Conservation (phyloP, 2,329 filamentous ascomycete genomes). For the Ophiocordyceps camponoti-leonardi region DNA sequence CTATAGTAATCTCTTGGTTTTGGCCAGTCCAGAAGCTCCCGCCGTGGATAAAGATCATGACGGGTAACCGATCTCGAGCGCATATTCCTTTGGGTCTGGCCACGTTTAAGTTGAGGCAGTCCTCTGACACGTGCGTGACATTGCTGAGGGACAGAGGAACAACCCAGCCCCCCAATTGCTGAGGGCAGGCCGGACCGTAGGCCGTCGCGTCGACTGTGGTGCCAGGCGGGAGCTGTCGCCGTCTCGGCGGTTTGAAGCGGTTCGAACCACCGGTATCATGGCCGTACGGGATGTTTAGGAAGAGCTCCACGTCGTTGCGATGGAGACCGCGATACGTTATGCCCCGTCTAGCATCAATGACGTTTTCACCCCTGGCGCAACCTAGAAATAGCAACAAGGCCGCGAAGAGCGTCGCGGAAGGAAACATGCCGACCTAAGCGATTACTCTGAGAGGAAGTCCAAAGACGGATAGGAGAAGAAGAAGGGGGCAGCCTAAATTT, state of each 20-base stretch:
- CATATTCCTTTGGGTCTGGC: slow-evolving; percentile 11
- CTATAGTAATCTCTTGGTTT: slow-evolving; percentile 14
- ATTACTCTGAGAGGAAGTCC: too few relatives aligned
- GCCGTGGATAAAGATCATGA: slow-evolving; percentile 18
- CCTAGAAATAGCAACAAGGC: background rate
- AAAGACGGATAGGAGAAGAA: too few relatives aligned
- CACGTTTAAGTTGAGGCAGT: slow-evolving; percentile 18
- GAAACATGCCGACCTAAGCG: too few relatives aligned
- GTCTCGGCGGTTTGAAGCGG: slow-evolving; percentile 26
- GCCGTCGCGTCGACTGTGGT: slow-evolving; percentile 19
- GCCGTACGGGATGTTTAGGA: slow-evolving; percentile 28
- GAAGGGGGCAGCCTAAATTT: too few relatives aligned
- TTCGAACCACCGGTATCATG: slow-evolving; percentile 25
- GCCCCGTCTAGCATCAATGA: slow-evolving; percentile 6
- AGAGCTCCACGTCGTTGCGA: slow-evolving; percentile 26
- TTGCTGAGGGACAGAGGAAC: slow-evolving; percentile 16
- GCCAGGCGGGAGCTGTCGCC: slow-evolving; percentile 13
- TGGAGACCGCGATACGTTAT: slow-evolving; percentile 24
- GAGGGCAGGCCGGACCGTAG: slow-evolving; percentile 26
- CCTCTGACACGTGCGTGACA: slow-evolving; percentile 19
- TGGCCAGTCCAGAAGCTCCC: slow-evolving; percentile 15
- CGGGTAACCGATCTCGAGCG: slow-evolving; percentile 11
- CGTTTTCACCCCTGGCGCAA: background rate
- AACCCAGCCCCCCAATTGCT: slow-evolving; percentile 14
- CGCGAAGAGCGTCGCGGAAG: background rate